A percentile compares a stretch with the other conserved stretches of the same genome.
phyloP scores from a whole-genome alignment of 2,329 filamentous ascomycete genomes.

The Rhynchosporium secalis region DNA sequence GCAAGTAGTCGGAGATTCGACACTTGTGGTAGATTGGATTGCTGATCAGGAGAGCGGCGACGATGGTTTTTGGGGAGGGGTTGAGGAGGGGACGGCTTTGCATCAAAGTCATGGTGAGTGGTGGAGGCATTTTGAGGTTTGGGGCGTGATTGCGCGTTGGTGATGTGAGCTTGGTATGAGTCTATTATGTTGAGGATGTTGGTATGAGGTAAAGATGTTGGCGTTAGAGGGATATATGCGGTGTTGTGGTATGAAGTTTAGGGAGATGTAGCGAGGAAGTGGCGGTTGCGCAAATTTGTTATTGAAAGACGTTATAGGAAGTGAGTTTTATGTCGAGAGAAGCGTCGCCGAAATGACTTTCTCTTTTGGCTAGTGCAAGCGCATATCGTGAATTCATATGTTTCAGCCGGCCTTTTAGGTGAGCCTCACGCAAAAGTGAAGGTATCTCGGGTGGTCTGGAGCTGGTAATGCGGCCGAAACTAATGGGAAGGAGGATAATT shows the following conservation, averaged over 20 bases:
- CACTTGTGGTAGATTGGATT: conserved; percentile 12
- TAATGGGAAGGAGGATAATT: too few relatives aligned
- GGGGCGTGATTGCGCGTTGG: neutral
- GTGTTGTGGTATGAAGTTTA: neutral
- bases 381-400: too few relatives aligned
- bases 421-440: neutral
- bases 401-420: neutral
- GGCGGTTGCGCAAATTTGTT: too few relatives aligned
- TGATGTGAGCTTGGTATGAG: neutral
- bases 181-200: neutral
- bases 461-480: too few relatives aligned
- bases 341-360: neutral
- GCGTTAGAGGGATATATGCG: neutral
- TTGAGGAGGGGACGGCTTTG: conserved; percentile 12
- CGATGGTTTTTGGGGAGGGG: neutral
- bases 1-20: conserved; percentile 8
- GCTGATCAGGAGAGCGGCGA: conserved; percentile 4
- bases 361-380: neutral
- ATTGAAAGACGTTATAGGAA: neutral
- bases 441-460: too few relatives aligned
- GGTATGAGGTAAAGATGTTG: neutral
- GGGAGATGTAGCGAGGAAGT: neutral
- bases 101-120: neutral
- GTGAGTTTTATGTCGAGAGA: neutral
- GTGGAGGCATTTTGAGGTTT: neutral